Conservation (phyloP, 1,284 basidiomycete genomes). For the Anthracocystis walkeri region DNA sequence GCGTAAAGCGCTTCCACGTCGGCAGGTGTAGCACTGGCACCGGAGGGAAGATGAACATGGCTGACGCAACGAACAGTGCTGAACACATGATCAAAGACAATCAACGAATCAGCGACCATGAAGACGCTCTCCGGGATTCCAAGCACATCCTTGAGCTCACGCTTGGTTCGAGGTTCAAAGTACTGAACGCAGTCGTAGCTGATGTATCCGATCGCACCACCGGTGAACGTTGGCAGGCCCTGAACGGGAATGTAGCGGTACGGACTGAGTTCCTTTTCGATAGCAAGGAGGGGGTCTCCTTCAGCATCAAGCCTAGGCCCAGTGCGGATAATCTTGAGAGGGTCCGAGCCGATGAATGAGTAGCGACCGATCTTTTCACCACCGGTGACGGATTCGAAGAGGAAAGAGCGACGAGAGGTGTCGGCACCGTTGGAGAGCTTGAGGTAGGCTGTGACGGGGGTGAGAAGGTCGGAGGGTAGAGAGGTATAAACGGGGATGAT, state of each 20-base stretch:
- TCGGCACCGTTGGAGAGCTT: constrained; percentile 90
- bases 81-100: constrained; percentile 97
- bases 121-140: constrained; percentile 93
- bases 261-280: constrained; percentile 86
- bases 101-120: constrained; percentile 93
- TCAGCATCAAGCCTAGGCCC: constrained; percentile 84
- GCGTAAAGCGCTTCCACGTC: constrained; percentile 66
- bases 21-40: constrained; percentile 73
- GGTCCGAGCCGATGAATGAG: constrained; percentile 95
- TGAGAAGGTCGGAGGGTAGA: constrained; percentile 93
- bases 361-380: constrained; percentile 93
- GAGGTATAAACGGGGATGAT: constrained; percentile 92
- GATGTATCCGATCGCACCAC: constrained; percentile 97
- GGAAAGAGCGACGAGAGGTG: constrained; percentile 69
- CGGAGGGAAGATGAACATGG: constrained; percentile 83
- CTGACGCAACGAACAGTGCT: constrained; percentile 93
- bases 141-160: constrained; percentile 78
- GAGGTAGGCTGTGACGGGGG: constrained; percentile 96
- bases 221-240: constrained; percentile 92
- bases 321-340: constrained; percentile 88
- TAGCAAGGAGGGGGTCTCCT: constrained; percentile 86
- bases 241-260: constrained; percentile 92
- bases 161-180: constrained; percentile 79
- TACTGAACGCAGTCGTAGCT: constrained; percentile 95
- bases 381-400: constrained; percentile 76